A percentile compares a stretch with the other conserved stretches of the same genome.
Evolutionary conservation across 1,284 basidiomycete genomes (phyloP).

Genomic region (Ustilago loliicola): DNA sequence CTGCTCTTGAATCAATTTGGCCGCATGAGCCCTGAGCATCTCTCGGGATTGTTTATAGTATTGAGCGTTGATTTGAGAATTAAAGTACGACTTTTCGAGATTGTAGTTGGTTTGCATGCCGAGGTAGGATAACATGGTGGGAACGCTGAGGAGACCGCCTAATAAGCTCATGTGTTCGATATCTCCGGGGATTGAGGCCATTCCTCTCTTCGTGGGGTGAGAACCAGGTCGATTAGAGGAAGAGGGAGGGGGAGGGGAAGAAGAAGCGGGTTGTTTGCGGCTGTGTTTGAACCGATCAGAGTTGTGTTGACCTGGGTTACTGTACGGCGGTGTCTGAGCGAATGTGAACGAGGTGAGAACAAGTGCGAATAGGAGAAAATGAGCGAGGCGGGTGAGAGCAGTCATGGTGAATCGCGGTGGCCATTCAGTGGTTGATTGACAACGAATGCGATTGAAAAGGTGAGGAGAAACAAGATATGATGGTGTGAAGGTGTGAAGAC

Average conservation of each 20-base stretch:
- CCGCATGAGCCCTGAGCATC: constrained; percentile 26
- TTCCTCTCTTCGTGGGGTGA: constrained; percentile 25
- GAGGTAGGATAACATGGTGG: constrained; percentile 29
- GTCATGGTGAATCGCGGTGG: neutral
- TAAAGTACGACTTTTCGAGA: constrained; percentile 35
- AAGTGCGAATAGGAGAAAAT: too few relatives aligned
- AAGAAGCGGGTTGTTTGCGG: neutral
- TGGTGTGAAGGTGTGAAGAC: neutral
- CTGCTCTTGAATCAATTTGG: constrained; percentile 27
- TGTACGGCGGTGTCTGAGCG: too few relatives aligned
- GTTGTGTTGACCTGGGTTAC: too few relatives aligned
- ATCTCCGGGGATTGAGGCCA: constrained; percentile 28
- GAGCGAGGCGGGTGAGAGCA: neutral
- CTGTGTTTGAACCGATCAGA: neutral
- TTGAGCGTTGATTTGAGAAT: constrained; percentile 29
- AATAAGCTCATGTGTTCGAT: constrained; percentile 42
- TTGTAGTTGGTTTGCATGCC: constrained; percentile 45
- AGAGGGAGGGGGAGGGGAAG: too few relatives aligned
- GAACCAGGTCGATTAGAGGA: too few relatives aligned
- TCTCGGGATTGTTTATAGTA: constrained; percentile 33
- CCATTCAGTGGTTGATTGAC: neutral
- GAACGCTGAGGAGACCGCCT: constrained; percentile 31
- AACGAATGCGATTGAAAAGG: neutral
- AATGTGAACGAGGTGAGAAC: too few relatives aligned
- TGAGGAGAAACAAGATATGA: neutral